Percentiles rank a stretch among this genome's conserved stretches.
These are phyloP conservation scores for Citrus sinensis DNA, from an alignment of 345 rosid species.

Conservation along the genomic window DNA sequence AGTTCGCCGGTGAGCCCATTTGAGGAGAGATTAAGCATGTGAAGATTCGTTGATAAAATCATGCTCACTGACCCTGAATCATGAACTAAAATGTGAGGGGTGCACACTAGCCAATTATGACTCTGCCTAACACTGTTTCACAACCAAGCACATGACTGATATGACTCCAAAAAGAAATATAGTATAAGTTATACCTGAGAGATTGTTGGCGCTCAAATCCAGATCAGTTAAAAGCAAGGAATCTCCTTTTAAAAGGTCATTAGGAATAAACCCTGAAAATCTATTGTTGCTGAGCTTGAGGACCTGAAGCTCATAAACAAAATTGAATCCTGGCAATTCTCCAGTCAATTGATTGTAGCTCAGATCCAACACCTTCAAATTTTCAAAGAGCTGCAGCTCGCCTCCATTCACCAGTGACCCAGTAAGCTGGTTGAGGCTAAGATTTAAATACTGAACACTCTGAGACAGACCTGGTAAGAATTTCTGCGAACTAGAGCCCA, in stretches of 20 bases:
- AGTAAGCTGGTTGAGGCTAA: constrained; percentile 80
- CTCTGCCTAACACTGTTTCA: neutral
- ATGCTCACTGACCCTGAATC: constrained; percentile 70
- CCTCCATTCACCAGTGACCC: constrained; percentile 73
- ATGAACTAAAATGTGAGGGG: constrained; percentile 21
- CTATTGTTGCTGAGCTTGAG: constrained; percentile 86
- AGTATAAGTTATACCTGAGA: constrained; percentile 58
- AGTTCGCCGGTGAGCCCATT: constrained; percentile 79
- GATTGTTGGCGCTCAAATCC: constrained; percentile 92
- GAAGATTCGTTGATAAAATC: constrained; percentile 80
- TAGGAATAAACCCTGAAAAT: constrained; percentile 85
- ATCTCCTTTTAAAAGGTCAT: constrained; percentile 85
- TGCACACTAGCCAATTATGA: constrained; percentile 12
- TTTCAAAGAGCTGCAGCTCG: constrained; percentile 64
- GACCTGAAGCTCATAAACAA: constrained; percentile 85
- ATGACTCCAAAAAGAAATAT: constrained; percentile 3
- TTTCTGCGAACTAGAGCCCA: constrained; percentile 56
- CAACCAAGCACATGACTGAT: neutral
- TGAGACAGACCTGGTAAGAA: constrained; percentile 77
- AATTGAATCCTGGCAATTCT: constrained; percentile 87
- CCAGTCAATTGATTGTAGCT: constrained; percentile 93
- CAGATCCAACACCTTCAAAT: constrained; percentile 76
- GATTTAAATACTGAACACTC: constrained; percentile 67
- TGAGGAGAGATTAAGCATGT: constrained; percentile 69
- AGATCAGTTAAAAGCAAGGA: constrained; percentile 68